Percentiles rank a stretch among this genome's conserved stretches.
phyloP scores from a whole-genome alignment of 305 asterid genomes.

The Vinca major region DNA sequence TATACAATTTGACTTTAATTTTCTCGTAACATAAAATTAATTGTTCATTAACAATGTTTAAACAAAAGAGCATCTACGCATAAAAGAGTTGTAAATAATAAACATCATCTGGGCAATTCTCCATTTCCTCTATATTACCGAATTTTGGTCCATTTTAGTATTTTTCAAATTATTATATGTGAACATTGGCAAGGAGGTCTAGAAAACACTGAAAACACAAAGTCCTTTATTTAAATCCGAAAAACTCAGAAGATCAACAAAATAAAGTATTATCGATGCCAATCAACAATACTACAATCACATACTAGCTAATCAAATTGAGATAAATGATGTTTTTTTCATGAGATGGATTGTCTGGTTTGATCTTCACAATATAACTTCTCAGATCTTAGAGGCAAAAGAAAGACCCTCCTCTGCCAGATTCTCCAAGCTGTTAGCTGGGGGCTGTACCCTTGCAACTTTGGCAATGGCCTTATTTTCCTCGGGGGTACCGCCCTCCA shows the following conservation, averaged over 20 bases:
- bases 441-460: constrained; percentile 72
- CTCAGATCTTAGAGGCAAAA: constrained; percentile 61
- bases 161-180: too few species aligned
- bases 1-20: too few species aligned
- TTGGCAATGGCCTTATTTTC: constrained; percentile 84
- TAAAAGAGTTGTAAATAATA: too few species aligned
- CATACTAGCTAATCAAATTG: not conserved
- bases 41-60: too few species aligned
- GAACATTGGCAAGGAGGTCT: too few species aligned
- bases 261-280: not conserved
- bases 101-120: too few species aligned
- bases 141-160: too few species aligned
- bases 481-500: constrained; percentile 82
- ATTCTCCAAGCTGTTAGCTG: constrained; percentile 44
- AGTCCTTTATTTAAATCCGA: too few species aligned
- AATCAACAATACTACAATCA: not conserved
- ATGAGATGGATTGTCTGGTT: not conserved
- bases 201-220: too few species aligned
- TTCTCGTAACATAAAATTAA: too few species aligned
- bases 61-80: too few species aligned
- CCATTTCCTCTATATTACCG: too few species aligned
- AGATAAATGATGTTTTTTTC: not conserved
- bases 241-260: not conserved
- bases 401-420: constrained; percentile 61
- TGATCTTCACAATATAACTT: constrained; percentile 3